Evolutionary conservation across 805 yeast genomes (phyloP), one percentile per base, ranked within the genome.

Genomic region (Candida ulmi): DNA sequence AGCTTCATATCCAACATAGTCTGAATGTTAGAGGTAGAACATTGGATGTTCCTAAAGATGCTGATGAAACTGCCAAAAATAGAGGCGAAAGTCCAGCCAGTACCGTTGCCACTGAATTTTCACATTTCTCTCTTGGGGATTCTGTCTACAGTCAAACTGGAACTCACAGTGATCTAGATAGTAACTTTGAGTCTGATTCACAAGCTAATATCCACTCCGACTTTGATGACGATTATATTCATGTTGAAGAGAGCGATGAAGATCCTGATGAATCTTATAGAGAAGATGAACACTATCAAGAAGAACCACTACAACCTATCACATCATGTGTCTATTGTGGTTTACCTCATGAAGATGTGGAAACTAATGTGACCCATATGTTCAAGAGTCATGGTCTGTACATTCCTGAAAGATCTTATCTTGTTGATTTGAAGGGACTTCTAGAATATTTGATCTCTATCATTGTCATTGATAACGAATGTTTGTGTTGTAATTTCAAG

Each of bases 401-500:
- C 45, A 72, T 93, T 7, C 99, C 99, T 1, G 97, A 93, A 59
- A 66, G 71, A 44, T 71, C 76, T 13, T 88, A 76, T 52, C 68
- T 93, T 35, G 66, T 62, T 0, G 87, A 90, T 57, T 64, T 76
- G 36, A 71, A 66, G 30, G 98, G 97, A 0, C 68, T 93, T 30
- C 60, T 93, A n/a, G 58, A 64, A 2, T 86, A 85, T 54, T 62
- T 93, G 43, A 86, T 84, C 32, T 93, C 88, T 47, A 81, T 83
- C 51, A 77, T 91, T 39, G 84, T 90, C 9, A 71, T 80, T 33
- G 96, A 96, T 30, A 81, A 86, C 49, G 75, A 83, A 47, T 93
- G 99, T 59, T 62, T 91, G 35, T 74, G 78, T 39, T 93, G 99
- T 60, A 69, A 70, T 25, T 93, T 80, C 57, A 83, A 85, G 60